Conservation (phyloP, 768 basidiomycete species). For the button mushroom (Agaricus bisporus) region DNA sequence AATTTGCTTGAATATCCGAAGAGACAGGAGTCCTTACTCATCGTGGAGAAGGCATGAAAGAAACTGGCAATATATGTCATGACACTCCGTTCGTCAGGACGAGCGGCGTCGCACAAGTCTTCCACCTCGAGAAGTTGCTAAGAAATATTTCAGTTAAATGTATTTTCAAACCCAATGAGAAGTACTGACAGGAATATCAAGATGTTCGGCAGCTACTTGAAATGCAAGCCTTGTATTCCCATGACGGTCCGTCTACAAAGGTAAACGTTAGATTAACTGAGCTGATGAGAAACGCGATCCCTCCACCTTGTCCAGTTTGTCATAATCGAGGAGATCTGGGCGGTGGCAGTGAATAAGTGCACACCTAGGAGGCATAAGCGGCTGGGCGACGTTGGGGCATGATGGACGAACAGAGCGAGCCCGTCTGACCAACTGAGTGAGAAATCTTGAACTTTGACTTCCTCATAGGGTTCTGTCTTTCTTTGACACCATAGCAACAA, state of each 20-base stretch:
- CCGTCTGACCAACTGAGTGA: conserved; percentile 92
- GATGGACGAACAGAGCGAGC: conserved; percentile 73
- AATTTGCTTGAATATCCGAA: not conserved
- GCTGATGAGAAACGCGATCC: not conserved
- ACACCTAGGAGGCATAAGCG: conserved; percentile 51
- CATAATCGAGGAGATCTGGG: conserved; percentile 90
- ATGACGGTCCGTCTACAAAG: conserved; percentile 64
- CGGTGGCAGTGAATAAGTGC: conserved; percentile 97
- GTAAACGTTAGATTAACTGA: not conserved
- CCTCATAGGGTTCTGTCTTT: conserved; percentile 86
- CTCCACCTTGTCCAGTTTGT: conserved; percentile 75
- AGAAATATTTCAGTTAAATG: not conserved
- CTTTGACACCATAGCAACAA: conserved; percentile 97
- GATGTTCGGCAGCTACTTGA: conserved; percentile 76
- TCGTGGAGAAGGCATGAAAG: conserved; percentile 97
- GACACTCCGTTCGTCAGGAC: conserved; percentile 92
- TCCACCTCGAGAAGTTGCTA: conserved; percentile 96
- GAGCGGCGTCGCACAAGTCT: conserved; percentile 83
- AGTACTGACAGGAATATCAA: conserved; percentile 79
- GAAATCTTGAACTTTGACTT: conserved; percentile 93
- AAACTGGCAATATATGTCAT: conserved; percentile 98
- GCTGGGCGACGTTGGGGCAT: conserved; percentile 7
- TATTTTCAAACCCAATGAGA: not conserved
- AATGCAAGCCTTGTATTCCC: conserved; percentile 88
- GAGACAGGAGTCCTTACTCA: conserved; percentile 52